A percentile compares a stretch with the other conserved stretches of the same genome.
Evolutionary conservation across 83 land plant species (phyloP).

Genomic region (Diphasiastrum complanatum): DNA sequence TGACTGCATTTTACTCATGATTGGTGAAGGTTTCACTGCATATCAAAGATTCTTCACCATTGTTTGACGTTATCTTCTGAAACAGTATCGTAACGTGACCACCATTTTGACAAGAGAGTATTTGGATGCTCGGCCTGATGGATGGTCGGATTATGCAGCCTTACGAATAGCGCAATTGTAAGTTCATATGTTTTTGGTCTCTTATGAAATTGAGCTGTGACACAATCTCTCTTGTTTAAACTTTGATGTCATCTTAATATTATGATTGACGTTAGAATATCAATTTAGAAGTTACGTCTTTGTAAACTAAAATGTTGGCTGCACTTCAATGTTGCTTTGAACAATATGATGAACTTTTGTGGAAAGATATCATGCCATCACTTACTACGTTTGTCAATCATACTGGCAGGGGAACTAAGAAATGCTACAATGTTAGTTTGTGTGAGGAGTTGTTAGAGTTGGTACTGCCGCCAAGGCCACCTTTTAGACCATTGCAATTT

Average conservation of each 20-base stretch:
- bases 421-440: constrained; percentile 70
- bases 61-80: background rate
- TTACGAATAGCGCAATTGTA: constrained; percentile 91
- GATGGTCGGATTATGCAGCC: constrained; percentile 90
- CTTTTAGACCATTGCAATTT: constrained; percentile 85
- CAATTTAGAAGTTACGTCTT: too few species aligned
- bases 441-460: constrained; percentile 79
- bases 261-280: too few species aligned
- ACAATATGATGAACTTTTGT: too few species aligned
- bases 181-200: constrained; percentile 4
- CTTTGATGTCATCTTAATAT: too few species aligned
- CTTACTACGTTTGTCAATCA: too few species aligned
- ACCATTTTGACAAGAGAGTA: constrained; percentile 88
- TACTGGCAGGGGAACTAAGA: constrained; percentile 73
- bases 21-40: too few species aligned
- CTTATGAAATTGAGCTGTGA: background rate
- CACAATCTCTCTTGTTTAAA: too few species aligned
- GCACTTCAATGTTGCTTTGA: too few species aligned
- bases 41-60: background rate
- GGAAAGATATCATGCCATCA: too few species aligned
- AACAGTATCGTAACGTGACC: constrained; percentile 94
- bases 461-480: constrained; percentile 72
- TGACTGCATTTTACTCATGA: too few species aligned
- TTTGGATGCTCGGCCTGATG: constrained; percentile 85
- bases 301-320: too few species aligned